These are phyloP conservation scores for Cyberlindnera xylosilytica DNA, from an alignment of 805 yeast genomes.

Conservation along the genomic window DNA sequence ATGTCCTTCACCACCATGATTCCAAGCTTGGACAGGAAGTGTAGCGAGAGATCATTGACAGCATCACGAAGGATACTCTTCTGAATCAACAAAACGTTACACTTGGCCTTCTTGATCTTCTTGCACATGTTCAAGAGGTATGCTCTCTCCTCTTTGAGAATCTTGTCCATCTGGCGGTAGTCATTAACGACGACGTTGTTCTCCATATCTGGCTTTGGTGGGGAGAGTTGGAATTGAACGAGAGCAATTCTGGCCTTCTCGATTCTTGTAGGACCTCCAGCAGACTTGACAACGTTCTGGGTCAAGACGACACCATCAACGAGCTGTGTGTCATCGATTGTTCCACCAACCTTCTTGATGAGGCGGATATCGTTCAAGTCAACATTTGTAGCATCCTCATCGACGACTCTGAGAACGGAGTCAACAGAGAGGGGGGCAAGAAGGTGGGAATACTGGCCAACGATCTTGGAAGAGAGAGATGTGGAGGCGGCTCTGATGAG, in stretches of 20 bases:
- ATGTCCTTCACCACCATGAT: conserved; percentile 94
- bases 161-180: conserved; percentile 98
- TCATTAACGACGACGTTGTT: conserved; percentile 96
- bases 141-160: conserved; percentile 95
- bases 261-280: conserved; percentile 92
- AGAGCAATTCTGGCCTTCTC: conserved; percentile 92
- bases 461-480: conserved; percentile 91
- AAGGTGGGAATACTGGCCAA: conserved; percentile 81
- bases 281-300: conserved; percentile 82
- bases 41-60: conserved; percentile 86
- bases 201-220: conserved; percentile 92
- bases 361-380: conserved; percentile 87
- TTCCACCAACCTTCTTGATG: conserved; percentile 94
- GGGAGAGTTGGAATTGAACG: conserved; percentile 88
- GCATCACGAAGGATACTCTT: conserved; percentile 91
- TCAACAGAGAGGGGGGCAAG: conserved; percentile 95
- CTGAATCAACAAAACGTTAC: conserved; percentile 84
- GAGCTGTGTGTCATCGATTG: conserved; percentile 93
- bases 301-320: conserved; percentile 92
- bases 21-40: conserved; percentile 87
- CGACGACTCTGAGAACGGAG: conserved; percentile 76
- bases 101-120: conserved; percentile 93
- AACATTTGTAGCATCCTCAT: conserved; percentile 60
- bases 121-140: conserved; percentile 92
- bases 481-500: conserved; percentile 91